These are phyloP conservation scores for Amylocystis lapponica DNA, from an alignment of 768 basidiomycete species.

Conservation along the genomic window DNA sequence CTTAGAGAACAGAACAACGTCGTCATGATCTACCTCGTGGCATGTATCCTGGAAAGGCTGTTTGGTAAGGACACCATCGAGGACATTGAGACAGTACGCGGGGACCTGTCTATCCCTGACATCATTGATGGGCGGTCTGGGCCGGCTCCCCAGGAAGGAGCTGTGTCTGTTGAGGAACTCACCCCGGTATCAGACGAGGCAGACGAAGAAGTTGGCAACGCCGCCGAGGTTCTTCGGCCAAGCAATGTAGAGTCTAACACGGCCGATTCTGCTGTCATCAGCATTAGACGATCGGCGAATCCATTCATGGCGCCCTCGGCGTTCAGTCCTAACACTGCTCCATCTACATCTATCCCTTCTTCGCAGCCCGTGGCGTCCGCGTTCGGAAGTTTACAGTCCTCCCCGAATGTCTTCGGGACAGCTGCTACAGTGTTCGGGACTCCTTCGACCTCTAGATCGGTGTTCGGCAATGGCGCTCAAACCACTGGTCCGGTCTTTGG, in stretches of 20 bases:
- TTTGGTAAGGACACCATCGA: constrained; percentile 80
- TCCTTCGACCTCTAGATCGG: constrained; percentile 14
- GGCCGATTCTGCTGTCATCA: no score
- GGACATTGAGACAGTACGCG: constrained; percentile 62
- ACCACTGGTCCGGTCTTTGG: constrained; percentile 4
- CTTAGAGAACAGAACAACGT: constrained; percentile 60
- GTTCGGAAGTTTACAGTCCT: constrained; percentile 29
- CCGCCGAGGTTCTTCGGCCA: constrained; percentile 21
- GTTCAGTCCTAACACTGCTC: not conserved
- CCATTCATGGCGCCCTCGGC: no score
- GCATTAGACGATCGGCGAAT: no score
- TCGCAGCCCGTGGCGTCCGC: constrained; percentile 18
- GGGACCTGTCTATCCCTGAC: constrained; percentile 48
- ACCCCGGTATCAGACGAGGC: no score
- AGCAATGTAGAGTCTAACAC: no score
- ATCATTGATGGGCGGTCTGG: constrained; percentile 60
- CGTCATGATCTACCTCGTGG: constrained; percentile 81
- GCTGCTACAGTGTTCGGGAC: constrained; percentile 13
- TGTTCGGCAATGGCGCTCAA: constrained; percentile 11
- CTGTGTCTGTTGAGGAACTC: no score
- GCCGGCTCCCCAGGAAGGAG: no score
- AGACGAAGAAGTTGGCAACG: no score
- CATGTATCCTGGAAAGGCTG: constrained; percentile 81
- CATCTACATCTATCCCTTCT: constrained; percentile 2
- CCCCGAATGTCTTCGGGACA: constrained; percentile 30